Base-by-base conservation (phyloP, 2,329 filamentous ascomycete genomes). In the Sporothrix protearum region DNA sequence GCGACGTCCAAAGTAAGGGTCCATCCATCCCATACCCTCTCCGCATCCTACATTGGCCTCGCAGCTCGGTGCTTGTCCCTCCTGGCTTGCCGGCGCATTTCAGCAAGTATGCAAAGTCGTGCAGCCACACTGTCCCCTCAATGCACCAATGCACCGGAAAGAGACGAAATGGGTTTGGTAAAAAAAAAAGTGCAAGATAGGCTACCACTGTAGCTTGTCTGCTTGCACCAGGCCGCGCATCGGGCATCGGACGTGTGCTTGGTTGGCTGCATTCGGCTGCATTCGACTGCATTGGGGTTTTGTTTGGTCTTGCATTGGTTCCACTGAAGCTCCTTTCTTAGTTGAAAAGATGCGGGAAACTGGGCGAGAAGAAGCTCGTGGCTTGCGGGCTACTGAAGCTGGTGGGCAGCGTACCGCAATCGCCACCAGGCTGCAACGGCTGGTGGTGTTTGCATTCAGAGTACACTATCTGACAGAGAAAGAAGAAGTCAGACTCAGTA, bases 281-380 rank as follows among this genome's bases (percentile, higher is more conserved):
- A 33, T 49, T 49, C n/a, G 61, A 49, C 59, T 42, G 36, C 59
- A 63, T 63, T 63, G 59, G 59, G 59, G 12, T 8, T 59, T 30
- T n/a, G 59, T 28, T 64, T 45, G 36, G 36, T 25, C 39, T 64
- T 64, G 61, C 61, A 64, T 64, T 64, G 36, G 61, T 64, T 47
- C 45, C 36, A 64, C 59, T 10, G n/a, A 45, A 64, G 59, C 59
- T 64, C 36, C 59, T 64, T 28, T 28, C 36, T 36, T 64, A 28
- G 12, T 9, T n/a, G 59, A 25, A 64, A 47, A 47, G 25, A 16
- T 12, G 42, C 19, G 14, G 14, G 49, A 25, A 53, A 53, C 8
- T 22, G 16, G 36, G 30, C 16, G 55, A 53, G n/a, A 4, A 59
- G 55, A 4, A 59, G 55, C 30, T 64, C 22, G 9, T 3, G 16